phyloP scores from a whole-genome alignment of 2,329 filamentous ascomycete species.

The Talaromyces sp. region DNA sequence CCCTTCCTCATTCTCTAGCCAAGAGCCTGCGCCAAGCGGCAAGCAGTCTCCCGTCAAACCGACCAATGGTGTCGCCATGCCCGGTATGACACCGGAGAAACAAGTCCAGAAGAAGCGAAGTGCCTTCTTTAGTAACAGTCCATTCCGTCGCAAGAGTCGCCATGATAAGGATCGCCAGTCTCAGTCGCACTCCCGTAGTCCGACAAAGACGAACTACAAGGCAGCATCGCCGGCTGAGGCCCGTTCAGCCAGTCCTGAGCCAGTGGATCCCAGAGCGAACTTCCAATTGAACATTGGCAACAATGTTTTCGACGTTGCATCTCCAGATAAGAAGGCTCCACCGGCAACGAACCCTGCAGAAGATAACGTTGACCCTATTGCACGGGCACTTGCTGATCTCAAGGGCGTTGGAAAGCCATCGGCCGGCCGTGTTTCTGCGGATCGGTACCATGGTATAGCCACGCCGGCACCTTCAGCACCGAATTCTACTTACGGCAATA shows the following conservation, averaged over 20 bases:
- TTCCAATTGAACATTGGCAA: slow-evolving; percentile 91
- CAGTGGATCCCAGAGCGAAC: slow-evolving; percentile 84
- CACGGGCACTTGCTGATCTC: slow-evolving; percentile 82
- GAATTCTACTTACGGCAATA: slow-evolving; percentile 29
- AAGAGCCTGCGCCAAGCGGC: slow-evolving; percentile 66
- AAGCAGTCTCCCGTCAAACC: slow-evolving; percentile 68
- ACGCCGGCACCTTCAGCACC: slow-evolving; percentile 61
- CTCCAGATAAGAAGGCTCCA: slow-evolving; percentile 53
- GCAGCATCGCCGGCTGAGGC: slow-evolving; percentile 18
- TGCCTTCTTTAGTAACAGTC: slow-evolving; percentile 88
- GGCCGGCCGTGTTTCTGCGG: slow-evolving; percentile 80
- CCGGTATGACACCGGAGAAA: slow-evolving; percentile 55
- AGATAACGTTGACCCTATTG: slow-evolving; percentile 79
- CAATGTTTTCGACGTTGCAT: slow-evolving; percentile 90
- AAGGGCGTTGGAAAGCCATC: slow-evolving; percentile 82
- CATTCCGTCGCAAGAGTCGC: slow-evolving; percentile 87
- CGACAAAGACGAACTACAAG: slow-evolving; percentile 39
- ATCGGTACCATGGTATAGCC: slow-evolving; percentile 87
- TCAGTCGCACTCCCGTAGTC: slow-evolving; percentile 41
- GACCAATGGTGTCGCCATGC: slow-evolving; percentile 31
- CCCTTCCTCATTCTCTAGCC: slow-evolving; percentile 80
- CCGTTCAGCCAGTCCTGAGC: slow-evolving; percentile 63
- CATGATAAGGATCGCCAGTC: slow-evolving; percentile 57
- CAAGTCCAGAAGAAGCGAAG: slow-evolving; percentile 65
- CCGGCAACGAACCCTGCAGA: slow-evolving; percentile 36